Evolutionary conservation across 805 yeast genomes (phyloP), one percentile per base, ranked within the genome.

Genomic region (Yarrowia sp.): DNA sequence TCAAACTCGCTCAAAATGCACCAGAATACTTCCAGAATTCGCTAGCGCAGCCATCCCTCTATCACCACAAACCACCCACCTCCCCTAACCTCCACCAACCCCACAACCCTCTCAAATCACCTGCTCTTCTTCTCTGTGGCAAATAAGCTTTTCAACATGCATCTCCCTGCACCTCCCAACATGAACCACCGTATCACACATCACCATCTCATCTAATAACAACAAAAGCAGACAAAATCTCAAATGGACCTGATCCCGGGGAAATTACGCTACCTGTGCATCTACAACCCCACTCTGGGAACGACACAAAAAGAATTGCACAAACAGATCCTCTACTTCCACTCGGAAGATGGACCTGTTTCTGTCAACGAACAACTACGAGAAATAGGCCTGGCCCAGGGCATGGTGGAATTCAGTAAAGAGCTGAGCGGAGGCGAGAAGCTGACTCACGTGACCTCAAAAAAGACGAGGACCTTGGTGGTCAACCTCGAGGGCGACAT

Each of bases 341-440:
- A 75, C 70, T 61, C 65, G 30, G 68, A 66, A 20, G 40, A 68
- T 4, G 69, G 68, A 0, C 52, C 65, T 13, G 40, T 36, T 15
- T 30, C 76, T 13, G 70, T 74, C 13, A 77, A 81, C 69, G 78
- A 75, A 8, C 77, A 80, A 69, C 71, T 81, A 42, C 71, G 80
- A 34, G 76, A 76, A 24, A 75, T 83, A 19, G 85, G 86, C 1
- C 72, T 83, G 38, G 75, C 82, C 3, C 82, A 82, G 65, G 85
- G 84, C 1, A 71, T 79, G 24, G 70, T 71, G 19, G 74, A 70
- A 60, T 70, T 74, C 38, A 64, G 70, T n/a, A 66, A 68, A n/a
- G 73, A 69, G 39, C 72, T 74, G 33, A 58, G 73, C 10, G 68
- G 61, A 15, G 72, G 72, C 2, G 68, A 66, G 64, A 69, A 70